These are phyloP conservation scores for Coemansia sp. DNA, from an alignment of 192 early-diverging fungal species.

Conservation along the genomic window DNA sequence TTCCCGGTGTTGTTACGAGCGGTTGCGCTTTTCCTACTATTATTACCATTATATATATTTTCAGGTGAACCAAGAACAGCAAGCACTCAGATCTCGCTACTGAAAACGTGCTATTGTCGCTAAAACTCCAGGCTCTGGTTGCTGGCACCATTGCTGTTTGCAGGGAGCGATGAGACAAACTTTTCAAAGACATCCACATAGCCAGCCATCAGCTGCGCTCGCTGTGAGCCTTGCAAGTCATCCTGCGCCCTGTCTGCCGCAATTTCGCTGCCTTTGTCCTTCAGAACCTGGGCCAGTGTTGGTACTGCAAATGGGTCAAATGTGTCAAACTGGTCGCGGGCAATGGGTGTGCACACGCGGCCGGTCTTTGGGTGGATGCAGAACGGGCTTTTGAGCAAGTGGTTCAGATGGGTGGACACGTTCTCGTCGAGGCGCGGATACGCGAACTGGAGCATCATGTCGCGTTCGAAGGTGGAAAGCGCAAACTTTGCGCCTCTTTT, in stretches of 20 bases:
- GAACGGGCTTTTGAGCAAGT: slow-evolving; percentile 97
- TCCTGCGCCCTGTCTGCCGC: slow-evolving; percentile 14
- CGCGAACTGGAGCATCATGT: slow-evolving; percentile 85
- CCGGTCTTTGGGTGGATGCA: slow-evolving; percentile 96
- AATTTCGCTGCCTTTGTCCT: slow-evolving; percentile 54
- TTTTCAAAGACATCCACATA: slow-evolving; percentile 67
- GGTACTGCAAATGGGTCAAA: slow-evolving; percentile 86
- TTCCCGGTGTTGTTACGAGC: background rate
- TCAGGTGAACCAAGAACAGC: background rate
- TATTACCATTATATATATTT: background rate
- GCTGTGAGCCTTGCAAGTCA: background rate
- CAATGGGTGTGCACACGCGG: slow-evolving; percentile 94
- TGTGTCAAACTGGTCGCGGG: slow-evolving; percentile 66
- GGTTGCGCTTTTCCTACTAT: background rate
- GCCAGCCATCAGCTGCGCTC: slow-evolving; percentile 58
- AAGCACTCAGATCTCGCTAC: background rate
- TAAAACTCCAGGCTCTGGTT: slow-evolving; percentile 46
- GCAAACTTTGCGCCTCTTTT: slow-evolving; percentile 38
- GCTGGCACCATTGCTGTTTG: slow-evolving; percentile 2
- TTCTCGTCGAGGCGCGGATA: slow-evolving; percentile 95
- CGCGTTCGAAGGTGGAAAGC: slow-evolving; percentile 55
- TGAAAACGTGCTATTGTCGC: background rate
- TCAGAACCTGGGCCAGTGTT: slow-evolving; percentile 64
- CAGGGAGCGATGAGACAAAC: slow-evolving; percentile 57
- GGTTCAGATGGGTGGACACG: slow-evolving; percentile 85